These are phyloP conservation scores for Onygenales sp. DNA, from an alignment of 2,329 filamentous ascomycete genomes.

Conservation along the genomic window DNA sequence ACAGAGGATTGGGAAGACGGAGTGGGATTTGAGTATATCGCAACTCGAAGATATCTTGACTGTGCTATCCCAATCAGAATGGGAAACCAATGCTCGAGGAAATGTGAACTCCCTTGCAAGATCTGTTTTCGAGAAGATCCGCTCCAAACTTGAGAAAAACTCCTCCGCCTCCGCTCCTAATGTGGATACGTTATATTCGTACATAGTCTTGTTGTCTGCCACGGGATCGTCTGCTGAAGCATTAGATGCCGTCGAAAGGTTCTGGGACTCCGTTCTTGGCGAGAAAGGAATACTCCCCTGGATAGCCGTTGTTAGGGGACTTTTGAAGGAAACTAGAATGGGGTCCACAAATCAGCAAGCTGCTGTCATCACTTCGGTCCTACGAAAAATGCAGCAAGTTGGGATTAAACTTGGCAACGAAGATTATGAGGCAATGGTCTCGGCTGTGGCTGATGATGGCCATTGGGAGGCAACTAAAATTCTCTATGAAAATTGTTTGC, in stretches of 20 bases:
- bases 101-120: constrained; percentile 32
- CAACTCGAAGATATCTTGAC: constrained; percentile 29
- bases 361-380: background rate
- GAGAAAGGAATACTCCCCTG: constrained; percentile 26
- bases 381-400: constrained; percentile 13
- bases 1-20: constrained; percentile 5
- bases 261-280: constrained; percentile 26
- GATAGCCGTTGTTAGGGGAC: constrained; percentile 44
- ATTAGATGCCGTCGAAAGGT: constrained; percentile 34
- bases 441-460: constrained; percentile 52
- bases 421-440: constrained; percentile 45
- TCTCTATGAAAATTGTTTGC: constrained; percentile 55
- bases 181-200: constrained; percentile 33
- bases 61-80: constrained; percentile 27
- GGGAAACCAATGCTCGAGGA: constrained; percentile 27
- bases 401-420: constrained; percentile 25
- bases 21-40: background rate
- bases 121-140: constrained; percentile 25
- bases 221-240: constrained; percentile 50
- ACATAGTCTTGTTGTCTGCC: constrained; percentile 42
- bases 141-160: constrained; percentile 3
- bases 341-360: constrained; percentile 11
- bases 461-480: constrained; percentile 52
- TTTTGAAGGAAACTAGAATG: constrained; percentile 44
- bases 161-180: constrained; percentile 8